phyloP scores from a whole-genome alignment of 768 basidiomycete species.

The Zangia roseola region DNA sequence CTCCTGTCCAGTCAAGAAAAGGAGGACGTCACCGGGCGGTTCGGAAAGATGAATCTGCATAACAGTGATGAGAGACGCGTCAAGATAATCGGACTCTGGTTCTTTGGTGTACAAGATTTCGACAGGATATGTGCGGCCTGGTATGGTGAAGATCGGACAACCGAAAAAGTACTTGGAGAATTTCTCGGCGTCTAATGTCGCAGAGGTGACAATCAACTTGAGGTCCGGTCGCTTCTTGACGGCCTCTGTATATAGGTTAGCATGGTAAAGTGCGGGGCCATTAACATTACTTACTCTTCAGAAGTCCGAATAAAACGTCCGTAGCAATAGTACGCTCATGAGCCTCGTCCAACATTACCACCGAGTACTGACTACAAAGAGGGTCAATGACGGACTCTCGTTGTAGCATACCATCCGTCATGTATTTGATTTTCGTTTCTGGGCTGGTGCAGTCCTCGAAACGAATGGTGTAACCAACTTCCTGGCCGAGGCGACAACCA shows the following conservation, averaged over 20 bases:
- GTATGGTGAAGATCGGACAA: slow-evolving; percentile 99
- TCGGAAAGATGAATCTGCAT: slow-evolving; percentile 99
- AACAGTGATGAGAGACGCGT: slow-evolving; percentile 96
- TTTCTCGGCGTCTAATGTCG: slow-evolving; percentile 98
- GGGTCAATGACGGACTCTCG: slow-evolving; percentile 97
- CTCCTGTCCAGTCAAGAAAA: slow-evolving; percentile 98
- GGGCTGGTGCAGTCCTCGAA: slow-evolving; percentile 99
- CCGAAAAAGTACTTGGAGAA: slow-evolving; percentile 99
- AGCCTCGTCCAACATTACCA: slow-evolving; percentile 98
- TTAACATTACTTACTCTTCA: slow-evolving; percentile 52
- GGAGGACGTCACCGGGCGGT: slow-evolving; percentile 92
- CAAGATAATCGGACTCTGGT: slow-evolving; percentile 95
- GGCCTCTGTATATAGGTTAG: slow-evolving; percentile 61
- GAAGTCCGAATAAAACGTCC: slow-evolving; percentile 92
- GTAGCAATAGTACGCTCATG: slow-evolving; percentile 99
- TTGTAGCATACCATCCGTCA: slow-evolving; percentile 99
- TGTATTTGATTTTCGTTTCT: slow-evolving; percentile 99
- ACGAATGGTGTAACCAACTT: slow-evolving; percentile 98
- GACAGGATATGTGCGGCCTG: slow-evolving; percentile 98
- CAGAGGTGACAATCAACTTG: slow-evolving; percentile 97
- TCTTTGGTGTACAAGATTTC: slow-evolving; percentile 99
- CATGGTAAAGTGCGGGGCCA: slow-evolving; percentile 4
- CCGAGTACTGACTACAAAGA: slow-evolving; percentile 87
- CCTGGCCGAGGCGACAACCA: slow-evolving; percentile 94
- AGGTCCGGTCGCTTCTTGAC: slow-evolving; percentile 93